Percentiles rank a stretch among this genome's conserved stretches.
phyloP scores from a whole-genome alignment of 208 protist genomes.

The Trypanosoma lewisi region DNA sequence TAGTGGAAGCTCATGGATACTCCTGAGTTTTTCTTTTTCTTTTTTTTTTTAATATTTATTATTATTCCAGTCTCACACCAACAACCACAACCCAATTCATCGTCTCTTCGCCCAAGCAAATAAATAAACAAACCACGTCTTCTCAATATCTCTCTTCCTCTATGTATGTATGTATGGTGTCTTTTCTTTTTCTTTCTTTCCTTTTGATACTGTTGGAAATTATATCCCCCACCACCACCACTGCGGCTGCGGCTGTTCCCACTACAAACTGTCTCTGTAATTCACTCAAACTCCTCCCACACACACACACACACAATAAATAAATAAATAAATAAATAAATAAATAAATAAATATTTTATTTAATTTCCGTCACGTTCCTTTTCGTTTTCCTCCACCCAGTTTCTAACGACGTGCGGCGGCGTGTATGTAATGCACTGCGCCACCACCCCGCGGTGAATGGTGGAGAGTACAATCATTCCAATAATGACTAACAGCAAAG shows the following conservation, averaged over 20 bases:
- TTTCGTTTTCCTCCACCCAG: slow-evolving; percentile 36
- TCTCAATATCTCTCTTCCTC: too few relatives aligned
- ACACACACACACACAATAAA: too few relatives aligned
- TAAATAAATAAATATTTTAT: neutral
- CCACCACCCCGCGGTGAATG: slow-evolving; percentile 33
- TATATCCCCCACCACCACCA: too few relatives aligned
- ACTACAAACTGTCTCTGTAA: too few relatives aligned
- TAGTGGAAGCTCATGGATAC: neutral
- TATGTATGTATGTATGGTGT: too few relatives aligned
- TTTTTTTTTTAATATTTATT: slow-evolving; percentile 13
- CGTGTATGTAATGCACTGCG: slow-evolving; percentile 41
- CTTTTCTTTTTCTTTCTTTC: neutral
- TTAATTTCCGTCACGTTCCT: neutral
- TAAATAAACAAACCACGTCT: too few relatives aligned
- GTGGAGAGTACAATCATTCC: slow-evolving; percentile 26
- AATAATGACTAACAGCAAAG: slow-evolving; percentile 36
- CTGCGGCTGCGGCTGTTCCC: too few relatives aligned
- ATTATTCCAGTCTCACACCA: too few relatives aligned
- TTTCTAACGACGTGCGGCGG: slow-evolving; percentile 35
- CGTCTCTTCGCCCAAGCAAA: too few relatives aligned
- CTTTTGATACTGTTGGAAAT: neutral
- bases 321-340: neutral
- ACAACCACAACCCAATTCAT: too few relatives aligned
- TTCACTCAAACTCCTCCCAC: too few relatives aligned
- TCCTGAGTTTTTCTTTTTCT: slow-evolving; percentile 15